Percentiles rank a stretch among this genome's conserved stretches.
Conservation (phyloP, 257 asterid genomes). For the Penstemon davidsonii region DNA sequence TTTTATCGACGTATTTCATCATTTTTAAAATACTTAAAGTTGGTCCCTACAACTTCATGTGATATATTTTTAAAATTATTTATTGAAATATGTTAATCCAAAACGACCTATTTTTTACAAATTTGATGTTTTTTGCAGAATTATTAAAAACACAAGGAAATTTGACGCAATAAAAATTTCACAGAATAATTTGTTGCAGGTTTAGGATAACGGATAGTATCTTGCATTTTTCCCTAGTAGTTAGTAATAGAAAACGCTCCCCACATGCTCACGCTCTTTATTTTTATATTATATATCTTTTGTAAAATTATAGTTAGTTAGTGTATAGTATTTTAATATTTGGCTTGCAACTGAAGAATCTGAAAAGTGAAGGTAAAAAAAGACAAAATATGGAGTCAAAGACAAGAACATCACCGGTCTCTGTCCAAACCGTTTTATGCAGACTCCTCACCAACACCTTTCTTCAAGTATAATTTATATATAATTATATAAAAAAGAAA, state of each 20-base stretch:
- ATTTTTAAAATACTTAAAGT: too few species aligned
- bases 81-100: too few species aligned
- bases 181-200: too few species aligned
- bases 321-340: conserved; percentile 22
- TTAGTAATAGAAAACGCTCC: conserved; percentile 40
- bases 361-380: conserved; percentile 20
- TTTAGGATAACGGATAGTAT: too few species aligned
- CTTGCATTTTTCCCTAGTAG: too few species aligned
- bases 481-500: neutral
- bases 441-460: conserved; percentile 38
- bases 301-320: neutral
- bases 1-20: too few species aligned
- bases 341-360: conserved; percentile 55
- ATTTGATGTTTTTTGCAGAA: too few species aligned
- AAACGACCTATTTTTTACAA: too few species aligned
- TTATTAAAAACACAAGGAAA: too few species aligned
- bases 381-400: conserved; percentile 56
- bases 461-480: neutral
- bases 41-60: too few species aligned
- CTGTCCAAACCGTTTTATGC: conserved; percentile 57
- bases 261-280: conserved; percentile 18
- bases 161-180: too few species aligned
- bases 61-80: too few species aligned
- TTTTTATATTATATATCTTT: neutral
- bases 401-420: conserved; percentile 55